These are phyloP conservation scores for Pascua sp. DNA, from an alignment of 1,284 basidiomycete genomes.

Conservation along the genomic window DNA sequence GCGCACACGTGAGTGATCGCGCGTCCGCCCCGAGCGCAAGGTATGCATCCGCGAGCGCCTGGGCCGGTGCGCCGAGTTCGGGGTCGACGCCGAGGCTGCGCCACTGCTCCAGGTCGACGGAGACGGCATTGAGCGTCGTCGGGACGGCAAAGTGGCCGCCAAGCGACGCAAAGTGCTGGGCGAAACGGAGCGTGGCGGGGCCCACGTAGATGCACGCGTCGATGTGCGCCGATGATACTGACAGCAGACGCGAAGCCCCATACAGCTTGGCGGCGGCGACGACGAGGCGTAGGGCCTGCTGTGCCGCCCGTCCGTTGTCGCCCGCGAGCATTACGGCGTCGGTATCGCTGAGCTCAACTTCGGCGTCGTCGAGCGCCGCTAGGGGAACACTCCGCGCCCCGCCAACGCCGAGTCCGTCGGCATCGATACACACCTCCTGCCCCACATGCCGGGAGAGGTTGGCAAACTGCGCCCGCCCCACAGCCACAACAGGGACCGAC, in stretches of 20 bases:
- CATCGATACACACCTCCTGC: neutral
- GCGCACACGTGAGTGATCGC: slow-evolving; percentile 9
- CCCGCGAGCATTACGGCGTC: slow-evolving; percentile 6
- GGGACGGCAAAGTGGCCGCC: slow-evolving; percentile 10
- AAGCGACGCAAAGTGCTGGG: slow-evolving; percentile 4
- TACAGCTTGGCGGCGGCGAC: slow-evolving; percentile 9
- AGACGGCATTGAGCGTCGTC: slow-evolving; percentile 12
- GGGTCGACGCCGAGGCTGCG: neutral
- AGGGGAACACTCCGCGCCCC: neutral
- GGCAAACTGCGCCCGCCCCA: slow-evolving; percentile 2
- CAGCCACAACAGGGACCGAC: slow-evolving; percentile 1
- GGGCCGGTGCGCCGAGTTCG: neutral
- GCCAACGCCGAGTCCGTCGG: neutral
- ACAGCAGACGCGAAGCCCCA: slow-evolving; percentile 4
- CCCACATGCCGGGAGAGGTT: neutral
- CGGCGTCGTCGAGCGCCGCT: neutral
- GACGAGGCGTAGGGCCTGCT: slow-evolving; percentile 9
- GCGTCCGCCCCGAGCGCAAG: slow-evolving; percentile 2
- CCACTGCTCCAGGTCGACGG: slow-evolving; percentile 7
- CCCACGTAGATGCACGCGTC: slow-evolving; percentile 16
- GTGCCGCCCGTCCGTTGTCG: neutral
- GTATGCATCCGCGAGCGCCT: slow-evolving; percentile 4
- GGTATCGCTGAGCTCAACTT: neutral
- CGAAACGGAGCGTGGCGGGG: slow-evolving; percentile 10
- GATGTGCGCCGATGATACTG: slow-evolving; percentile 6